A percentile compares a stretch with the other conserved stretches of the same genome.
Evolutionary conservation across 2,329 filamentous ascomycete genomes (phyloP).

Genomic region (Magnaporthiopsis incrustans): DNA sequence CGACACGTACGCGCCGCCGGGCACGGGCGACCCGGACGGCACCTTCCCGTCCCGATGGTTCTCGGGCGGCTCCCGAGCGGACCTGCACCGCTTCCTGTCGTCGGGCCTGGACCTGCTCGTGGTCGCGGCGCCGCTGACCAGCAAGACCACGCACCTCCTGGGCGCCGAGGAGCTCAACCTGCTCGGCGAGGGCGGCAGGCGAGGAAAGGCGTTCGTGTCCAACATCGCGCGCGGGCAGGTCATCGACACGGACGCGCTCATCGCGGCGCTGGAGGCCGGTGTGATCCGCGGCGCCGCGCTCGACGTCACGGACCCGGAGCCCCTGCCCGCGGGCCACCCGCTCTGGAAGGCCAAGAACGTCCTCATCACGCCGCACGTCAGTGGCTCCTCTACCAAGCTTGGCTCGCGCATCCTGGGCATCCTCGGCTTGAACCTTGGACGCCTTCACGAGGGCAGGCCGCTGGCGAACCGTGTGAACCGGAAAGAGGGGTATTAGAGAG

Average conservation of each 20-base stretch:
- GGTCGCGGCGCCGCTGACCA: conserved; percentile 31
- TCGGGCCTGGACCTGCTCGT: conserved; percentile 34
- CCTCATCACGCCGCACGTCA: conserved; percentile 33
- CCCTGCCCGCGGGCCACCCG: conserved; percentile 49
- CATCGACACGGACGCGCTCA: conserved; percentile 32
- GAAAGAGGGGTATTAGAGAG: conserved; percentile 13
- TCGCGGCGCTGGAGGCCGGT: conserved; percentile 36
- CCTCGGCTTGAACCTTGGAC: conserved; percentile 12
- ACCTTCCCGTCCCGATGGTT: conserved; percentile 33
- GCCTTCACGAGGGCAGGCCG: conserved; percentile 11
- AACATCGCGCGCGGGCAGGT: conserved; percentile 49
- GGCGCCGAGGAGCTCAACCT: conserved; percentile 24
- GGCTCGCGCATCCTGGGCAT: conserved; percentile 9
- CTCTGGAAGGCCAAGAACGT: conserved; percentile 55
- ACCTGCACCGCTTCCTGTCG: conserved; percentile 32
- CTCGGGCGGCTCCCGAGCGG: conserved; percentile 21
- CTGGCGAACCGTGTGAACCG: conserved; percentile 16
- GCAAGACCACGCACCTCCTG: conserved; percentile 31
- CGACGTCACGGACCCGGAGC: conserved; percentile 62
- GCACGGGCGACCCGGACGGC: conserved; percentile 42
- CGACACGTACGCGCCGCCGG: conserved; percentile 53
- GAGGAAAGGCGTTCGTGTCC: conserved; percentile 41
- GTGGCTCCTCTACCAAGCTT: conserved; percentile 10
- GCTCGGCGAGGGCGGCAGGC: conserved; percentile 11
- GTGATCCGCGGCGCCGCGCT: conserved; percentile 46